Conservation (phyloP, 2,329 filamentous ascomycete species). For the Albophoma yamanashiensis region DNA sequence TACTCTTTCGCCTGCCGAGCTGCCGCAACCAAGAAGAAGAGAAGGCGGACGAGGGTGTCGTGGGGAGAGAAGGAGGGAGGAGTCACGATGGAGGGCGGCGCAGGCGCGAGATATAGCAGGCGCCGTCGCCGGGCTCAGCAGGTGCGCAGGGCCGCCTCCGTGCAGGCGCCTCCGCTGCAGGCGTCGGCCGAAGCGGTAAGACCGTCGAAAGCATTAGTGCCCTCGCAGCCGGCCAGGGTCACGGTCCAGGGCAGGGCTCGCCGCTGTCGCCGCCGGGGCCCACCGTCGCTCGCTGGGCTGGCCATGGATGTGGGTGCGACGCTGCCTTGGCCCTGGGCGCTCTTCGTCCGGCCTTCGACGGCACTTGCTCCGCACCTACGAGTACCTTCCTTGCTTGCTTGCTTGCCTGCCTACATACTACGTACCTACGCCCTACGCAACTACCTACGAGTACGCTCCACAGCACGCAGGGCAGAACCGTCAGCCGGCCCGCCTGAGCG, state of each 20-base stretch:
- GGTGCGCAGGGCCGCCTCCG: background rate
- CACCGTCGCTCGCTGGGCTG: background rate
- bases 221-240: background rate
- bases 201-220: background rate
- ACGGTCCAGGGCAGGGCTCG: background rate
- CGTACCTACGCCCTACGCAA: no score
- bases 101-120: slow-evolving; percentile 3
- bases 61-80: slow-evolving; percentile 38
- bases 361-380: slow-evolving; percentile 1
- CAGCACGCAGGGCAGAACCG: background rate
- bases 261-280: background rate
- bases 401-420: no score
- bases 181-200: background rate
- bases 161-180: background rate
- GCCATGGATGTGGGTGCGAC: background rate
- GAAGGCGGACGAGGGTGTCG: slow-evolving; percentile 48
- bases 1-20: slow-evolving; percentile 43
- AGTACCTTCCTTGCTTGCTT: no score
- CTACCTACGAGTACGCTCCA: no score
- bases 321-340: no score
- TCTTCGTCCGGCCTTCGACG: background rate
- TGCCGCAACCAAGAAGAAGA: slow-evolving; percentile 46
- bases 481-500: background rate
- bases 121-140: background rate
- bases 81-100: slow-evolving; percentile 27